Base-by-base conservation (phyloP, 2,329 filamentous ascomycete genomes). In the Monosporascus ibericus region DNA sequence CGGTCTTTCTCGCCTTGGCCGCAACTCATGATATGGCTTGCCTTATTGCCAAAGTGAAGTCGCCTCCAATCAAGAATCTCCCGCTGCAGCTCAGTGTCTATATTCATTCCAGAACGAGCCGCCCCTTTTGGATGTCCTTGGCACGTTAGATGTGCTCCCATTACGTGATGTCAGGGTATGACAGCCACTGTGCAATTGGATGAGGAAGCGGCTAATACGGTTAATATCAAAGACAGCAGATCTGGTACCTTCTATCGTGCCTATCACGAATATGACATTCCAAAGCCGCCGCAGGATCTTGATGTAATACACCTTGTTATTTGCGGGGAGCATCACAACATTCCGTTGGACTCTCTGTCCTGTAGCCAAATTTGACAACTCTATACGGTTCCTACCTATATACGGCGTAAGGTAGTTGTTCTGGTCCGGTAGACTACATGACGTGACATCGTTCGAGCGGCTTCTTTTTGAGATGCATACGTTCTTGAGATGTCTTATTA, bases 151-250 rank as follows among this genome's bases (percentile, higher is more conserved):
- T 51, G 54, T 49, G 25, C 47, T 30, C 51, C 40, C 39, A 20
- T 44, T 48, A 48, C 46, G 11, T 44, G 50, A 44, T 37, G 39
- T 47, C 22, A 50, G 44, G 44, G 48, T 46, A 36, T 48, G 11
- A 20, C 47, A 53, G 38, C 47, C 48, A 51, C 52, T 48, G 44
- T 50, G 27, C 46, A 40, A 44, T 53, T 44, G 53, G 56, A 50
- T 55, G 52, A 48, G 53, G 53, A 49, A 53, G 52, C 55, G 57
- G 59, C 48, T 59, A 61, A 61, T 61, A 60, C 55, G 59, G 59
- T 11, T 61, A 61, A 61, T 60, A 38, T 58, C 37, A 47, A 38
- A 46, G 15, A 39, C 18, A 17, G 20, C 39, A 18, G 34, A 30
- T 48, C 34, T 18, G 14, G 20, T 47, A 36, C 27, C 25, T 52